These are phyloP conservation scores for Aurantiochytrium sp. DNA, from an alignment of 108 stramenopile genomes.

Conservation along the genomic window DNA sequence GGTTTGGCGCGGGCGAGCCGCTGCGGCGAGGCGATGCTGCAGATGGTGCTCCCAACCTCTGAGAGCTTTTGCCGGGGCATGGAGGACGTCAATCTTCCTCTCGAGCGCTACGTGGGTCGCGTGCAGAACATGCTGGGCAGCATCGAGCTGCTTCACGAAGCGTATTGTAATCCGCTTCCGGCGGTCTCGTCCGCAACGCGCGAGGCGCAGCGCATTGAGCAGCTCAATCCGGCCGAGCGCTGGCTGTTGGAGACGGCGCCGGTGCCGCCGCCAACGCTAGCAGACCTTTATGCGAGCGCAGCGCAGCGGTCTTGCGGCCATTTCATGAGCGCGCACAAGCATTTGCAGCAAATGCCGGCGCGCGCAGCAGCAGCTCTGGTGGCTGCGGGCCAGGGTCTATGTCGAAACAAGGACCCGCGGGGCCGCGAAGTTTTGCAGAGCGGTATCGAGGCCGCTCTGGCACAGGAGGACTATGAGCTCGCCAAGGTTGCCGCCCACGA, in stretches of 20 bases:
- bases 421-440: not conserved
- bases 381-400: not conserved
- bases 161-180: not conserved
- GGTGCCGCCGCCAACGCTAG: not conserved
- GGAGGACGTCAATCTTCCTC: not conserved
- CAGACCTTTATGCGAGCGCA: not conserved
- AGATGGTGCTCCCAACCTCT: constrained; percentile 1
- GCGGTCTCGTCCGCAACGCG: not conserved
- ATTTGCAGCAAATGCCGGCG: not conserved
- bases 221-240: not conserved
- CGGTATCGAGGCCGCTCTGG: not conserved
- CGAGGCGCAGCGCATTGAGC: not conserved
- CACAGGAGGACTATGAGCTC: not conserved
- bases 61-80: not conserved
- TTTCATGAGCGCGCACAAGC: not conserved
- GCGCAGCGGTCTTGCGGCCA: not conserved
- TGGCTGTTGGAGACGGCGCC: constrained; percentile 3
- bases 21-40: not conserved
- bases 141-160: not conserved
- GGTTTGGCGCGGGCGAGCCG: not conserved
- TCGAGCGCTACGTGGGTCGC: not conserved
- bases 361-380: not conserved
- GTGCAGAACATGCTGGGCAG: not conserved
- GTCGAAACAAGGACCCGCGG: not conserved
- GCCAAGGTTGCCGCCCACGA: not conserved